A percentile compares a stretch with the other conserved stretches of the same genome.
These are phyloP conservation scores for Fremontodendron californicum DNA, from an alignment of 345 rosid genomes.

Conservation along the genomic window DNA sequence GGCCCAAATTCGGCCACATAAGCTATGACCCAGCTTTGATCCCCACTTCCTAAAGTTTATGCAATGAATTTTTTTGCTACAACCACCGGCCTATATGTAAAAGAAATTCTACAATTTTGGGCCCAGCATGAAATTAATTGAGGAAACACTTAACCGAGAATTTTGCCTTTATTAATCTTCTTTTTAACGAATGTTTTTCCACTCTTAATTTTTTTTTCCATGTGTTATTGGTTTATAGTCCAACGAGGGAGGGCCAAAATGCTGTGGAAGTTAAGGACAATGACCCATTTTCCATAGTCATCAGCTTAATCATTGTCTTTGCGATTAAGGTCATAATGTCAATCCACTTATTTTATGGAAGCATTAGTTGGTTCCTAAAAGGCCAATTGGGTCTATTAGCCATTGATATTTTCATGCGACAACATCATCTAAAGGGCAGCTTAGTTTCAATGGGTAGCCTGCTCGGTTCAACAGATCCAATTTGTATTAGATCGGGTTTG, in stretches of 20 bases:
- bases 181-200: not conserved
- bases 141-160: not conserved
- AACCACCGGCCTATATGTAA: constrained; percentile 18
- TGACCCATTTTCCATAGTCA: not conserved
- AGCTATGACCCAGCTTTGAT: not conserved
- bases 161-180: constrained; percentile 10
- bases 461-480: too few relatives aligned
- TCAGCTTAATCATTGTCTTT: not conserved
- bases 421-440: not conserved
- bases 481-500: too few relatives aligned
- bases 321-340: constrained; percentile 5
- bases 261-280: not conserved
- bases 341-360: not conserved
- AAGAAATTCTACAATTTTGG: not conserved
- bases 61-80: not conserved
- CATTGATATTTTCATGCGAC: not conserved
- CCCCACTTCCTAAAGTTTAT: not conserved
- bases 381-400: not conserved
- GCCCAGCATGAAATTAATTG: not conserved
- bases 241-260: not conserved
- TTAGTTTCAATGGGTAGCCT: too few relatives aligned
- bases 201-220: not conserved
- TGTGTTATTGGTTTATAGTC: not conserved
- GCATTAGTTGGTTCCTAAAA: constrained; percentile 5
- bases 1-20: constrained; percentile 1